Evolutionary conservation across 257 asterid species (phyloP), one percentile per base, ranked within the genome.

Genomic region (Echites panduratus): DNA sequence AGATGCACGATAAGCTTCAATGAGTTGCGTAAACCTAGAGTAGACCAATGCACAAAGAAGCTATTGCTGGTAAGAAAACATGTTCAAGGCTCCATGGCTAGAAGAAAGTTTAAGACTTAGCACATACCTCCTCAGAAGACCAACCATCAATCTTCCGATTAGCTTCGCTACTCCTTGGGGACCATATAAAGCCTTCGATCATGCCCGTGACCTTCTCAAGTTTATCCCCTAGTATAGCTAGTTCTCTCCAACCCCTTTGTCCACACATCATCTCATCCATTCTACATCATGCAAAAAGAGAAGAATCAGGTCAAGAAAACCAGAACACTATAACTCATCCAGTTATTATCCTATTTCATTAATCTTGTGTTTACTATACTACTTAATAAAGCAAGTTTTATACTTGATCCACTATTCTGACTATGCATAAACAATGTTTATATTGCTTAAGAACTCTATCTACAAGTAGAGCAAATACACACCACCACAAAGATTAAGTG

Each of bases 261-360:
- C 89, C 95, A 77, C 90, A 84, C 96, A 94, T 94, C 96, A 91
- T 82, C 83, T 88, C 96, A 63, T 94, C 98, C 96, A 94, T 91
- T 87, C 98, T 94, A 86, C 79, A 82, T 68, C 75, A 78, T 57
- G 67, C 59, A 32, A 54, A 65, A 16, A 63, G 56, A 71, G 75
- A 61, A 71, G 75, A 73, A 71, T 73, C 70, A 44, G 50, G 58
- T 40, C 43, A 22, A 20, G 40, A 68, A n/a, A 20, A n/a, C 17
- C 22, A 64, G 9, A 62, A 26, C 22, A 44, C 43, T 38, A 69
- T 26, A 66, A 50, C 8, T 75, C 63, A 56, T 29, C 58, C 75
- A 72, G 29, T 24, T 57, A 40, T 32, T 5, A 41, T 64, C 24
- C 48, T 7, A 19, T 47, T 13, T 41, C n/a, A n/a, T 66, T 48